A percentile compares a stretch with the other conserved stretches of the same genome.
Evolutionary conservation across 495 filamentous ascomycete genomes (phyloP).

Genomic region (Darksidea phi): DNA sequence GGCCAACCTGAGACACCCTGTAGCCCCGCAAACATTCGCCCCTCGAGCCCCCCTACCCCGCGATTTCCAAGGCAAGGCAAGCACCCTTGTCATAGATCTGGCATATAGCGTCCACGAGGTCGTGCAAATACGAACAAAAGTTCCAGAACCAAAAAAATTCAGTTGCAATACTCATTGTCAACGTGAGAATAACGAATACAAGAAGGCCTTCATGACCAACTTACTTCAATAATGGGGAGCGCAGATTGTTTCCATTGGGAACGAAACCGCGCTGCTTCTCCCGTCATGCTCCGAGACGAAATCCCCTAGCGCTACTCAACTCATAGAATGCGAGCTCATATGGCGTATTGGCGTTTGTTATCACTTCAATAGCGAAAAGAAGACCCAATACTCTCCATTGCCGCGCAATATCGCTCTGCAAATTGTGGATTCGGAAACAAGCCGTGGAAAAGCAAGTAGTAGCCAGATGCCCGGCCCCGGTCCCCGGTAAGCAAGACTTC

Average conservation of each 20-base stretch:
- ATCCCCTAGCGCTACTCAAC: no score
- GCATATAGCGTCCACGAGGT: slow-evolving; percentile 20
- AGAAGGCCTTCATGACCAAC: no score
- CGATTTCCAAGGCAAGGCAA: slow-evolving; percentile 26
- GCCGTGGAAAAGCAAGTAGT: slow-evolving; percentile 13
- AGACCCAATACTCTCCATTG: not conserved
- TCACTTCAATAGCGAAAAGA: slow-evolving; percentile 3
- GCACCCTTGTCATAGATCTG: slow-evolving; percentile 25
- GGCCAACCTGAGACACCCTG: slow-evolving; percentile 31
- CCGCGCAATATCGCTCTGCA: slow-evolving; percentile 13
- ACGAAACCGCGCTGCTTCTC: no score
- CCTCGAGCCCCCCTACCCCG: slow-evolving; percentile 32
- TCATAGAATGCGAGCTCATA: slow-evolving; percentile 12
- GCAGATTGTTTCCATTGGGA: no score
- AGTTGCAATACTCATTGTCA: no score
- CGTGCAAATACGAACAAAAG: not conserved
- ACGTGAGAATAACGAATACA: no score
- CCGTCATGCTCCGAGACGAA: no score
- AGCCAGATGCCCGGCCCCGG: slow-evolving; percentile 4
- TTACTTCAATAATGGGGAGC: no score
- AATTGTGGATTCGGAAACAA: slow-evolving; percentile 30
- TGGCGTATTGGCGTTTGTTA: slow-evolving; percentile 4
- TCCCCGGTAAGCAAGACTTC: slow-evolving; percentile 28
- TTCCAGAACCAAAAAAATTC: no score
- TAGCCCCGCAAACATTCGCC: slow-evolving; percentile 11